Evolutionary conservation across 2,329 filamentous ascomycete genomes (phyloP).

Genomic region (Arachnomyces sp.): DNA sequence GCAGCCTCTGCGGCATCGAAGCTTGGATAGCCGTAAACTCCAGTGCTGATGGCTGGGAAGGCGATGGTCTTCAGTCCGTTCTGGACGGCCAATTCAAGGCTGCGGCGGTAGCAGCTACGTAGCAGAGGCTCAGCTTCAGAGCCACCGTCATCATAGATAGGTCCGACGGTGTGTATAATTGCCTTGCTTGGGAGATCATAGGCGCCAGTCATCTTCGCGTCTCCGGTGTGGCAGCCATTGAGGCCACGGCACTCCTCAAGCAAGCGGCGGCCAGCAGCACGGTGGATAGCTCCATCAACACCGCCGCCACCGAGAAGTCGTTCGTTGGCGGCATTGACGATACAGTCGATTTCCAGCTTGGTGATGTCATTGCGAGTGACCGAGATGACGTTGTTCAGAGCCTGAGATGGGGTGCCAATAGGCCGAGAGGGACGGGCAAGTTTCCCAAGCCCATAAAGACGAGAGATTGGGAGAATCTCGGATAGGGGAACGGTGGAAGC

Average conservation of each 20-base stretch:
- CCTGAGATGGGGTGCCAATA: constrained; percentile 36
- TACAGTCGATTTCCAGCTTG: constrained; percentile 65
- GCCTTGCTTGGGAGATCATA: constrained; percentile 68
- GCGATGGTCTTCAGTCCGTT: constrained; percentile 64
- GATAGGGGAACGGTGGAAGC: constrained; percentile 3
- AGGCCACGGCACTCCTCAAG: constrained; percentile 64
- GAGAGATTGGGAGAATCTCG: constrained; percentile 38
- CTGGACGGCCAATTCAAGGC: constrained; percentile 63
- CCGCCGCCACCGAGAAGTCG: constrained; percentile 79
- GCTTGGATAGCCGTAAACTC: constrained; percentile 81
- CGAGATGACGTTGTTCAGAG: constrained; percentile 63
- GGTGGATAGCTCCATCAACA: constrained; percentile 81
- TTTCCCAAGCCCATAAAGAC: constrained; percentile 57
- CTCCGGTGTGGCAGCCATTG: constrained; percentile 66
- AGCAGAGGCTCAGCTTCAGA: constrained; percentile 39
- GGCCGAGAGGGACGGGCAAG: constrained; percentile 30
- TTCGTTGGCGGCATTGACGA: constrained; percentile 87
- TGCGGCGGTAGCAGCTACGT: constrained; percentile 61
- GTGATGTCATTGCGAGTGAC: constrained; percentile 76
- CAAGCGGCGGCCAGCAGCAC: constrained; percentile 65
- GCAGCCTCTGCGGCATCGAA: constrained; percentile 65
- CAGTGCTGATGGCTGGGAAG: constrained; percentile 80
- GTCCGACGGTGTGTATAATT: constrained; percentile 87
- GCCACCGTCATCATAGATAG: constrained; percentile 54
- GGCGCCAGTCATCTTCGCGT: constrained; percentile 73